Evolutionary conservation across 768 basidiomycete species (phyloP).

Genomic region (Termitomyces sp.): DNA sequence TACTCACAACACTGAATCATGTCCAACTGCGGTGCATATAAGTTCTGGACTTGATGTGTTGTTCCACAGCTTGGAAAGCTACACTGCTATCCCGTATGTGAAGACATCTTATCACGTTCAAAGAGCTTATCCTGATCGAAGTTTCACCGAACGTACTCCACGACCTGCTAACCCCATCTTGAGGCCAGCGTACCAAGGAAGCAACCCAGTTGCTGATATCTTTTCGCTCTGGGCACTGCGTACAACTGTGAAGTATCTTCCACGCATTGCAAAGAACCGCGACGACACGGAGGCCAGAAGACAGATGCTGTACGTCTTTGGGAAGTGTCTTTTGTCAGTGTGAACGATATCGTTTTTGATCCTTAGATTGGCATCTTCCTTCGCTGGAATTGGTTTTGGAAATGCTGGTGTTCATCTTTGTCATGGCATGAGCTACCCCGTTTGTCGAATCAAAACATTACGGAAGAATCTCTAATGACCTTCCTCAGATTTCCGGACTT

Average conservation of each 20-base stretch:
- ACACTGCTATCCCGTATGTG: slow-evolving; percentile 88
- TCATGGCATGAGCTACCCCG: slow-evolving; percentile 88
- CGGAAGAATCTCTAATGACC: neutral
- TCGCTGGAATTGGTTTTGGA: slow-evolving; percentile 94
- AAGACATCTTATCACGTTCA: neutral
- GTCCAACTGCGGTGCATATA: slow-evolving; percentile 90
- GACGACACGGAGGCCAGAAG: slow-evolving; percentile 80
- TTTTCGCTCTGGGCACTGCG: slow-evolving; percentile 93
- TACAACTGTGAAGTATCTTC: slow-evolving; percentile 86
- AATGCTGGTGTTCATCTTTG: slow-evolving; percentile 91
- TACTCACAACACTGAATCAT: slow-evolving; percentile 86
- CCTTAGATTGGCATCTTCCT: slow-evolving; percentile 82
- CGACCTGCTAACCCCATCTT: slow-evolving; percentile 87
- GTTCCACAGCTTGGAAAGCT: slow-evolving; percentile 95
- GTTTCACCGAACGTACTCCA: slow-evolving; percentile 88
- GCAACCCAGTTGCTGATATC: slow-evolving; percentile 92
- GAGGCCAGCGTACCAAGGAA: slow-evolving; percentile 90
- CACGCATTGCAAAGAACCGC: slow-evolving; percentile 75
- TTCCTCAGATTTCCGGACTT: slow-evolving; percentile 75
- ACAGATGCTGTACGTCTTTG: slow-evolving; percentile 76
- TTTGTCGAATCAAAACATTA: slow-evolving; percentile 30
- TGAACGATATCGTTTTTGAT: neutral
- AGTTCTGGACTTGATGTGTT: slow-evolving; percentile 93
- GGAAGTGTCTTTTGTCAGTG: neutral
- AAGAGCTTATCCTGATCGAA: slow-evolving; percentile 21